These are phyloP conservation scores for Trichoderma cornu-damae DNA, from an alignment of 2,329 filamentous ascomycete species.

Conservation along the genomic window DNA sequence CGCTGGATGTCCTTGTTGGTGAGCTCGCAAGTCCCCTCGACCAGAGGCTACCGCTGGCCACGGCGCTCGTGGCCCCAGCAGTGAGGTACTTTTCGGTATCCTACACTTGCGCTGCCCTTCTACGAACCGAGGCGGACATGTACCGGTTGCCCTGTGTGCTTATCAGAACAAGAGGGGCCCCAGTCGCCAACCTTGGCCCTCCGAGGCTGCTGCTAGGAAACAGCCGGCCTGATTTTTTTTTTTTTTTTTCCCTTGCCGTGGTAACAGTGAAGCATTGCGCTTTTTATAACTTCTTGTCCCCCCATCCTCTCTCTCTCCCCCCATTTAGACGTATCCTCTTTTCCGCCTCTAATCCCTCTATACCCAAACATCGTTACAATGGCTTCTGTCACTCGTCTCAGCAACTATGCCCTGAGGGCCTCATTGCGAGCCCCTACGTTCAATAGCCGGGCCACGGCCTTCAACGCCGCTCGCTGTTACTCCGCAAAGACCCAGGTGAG, in stretches of 20 bases:
- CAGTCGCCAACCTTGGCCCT: slow-evolving; percentile 2
- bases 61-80: neutral
- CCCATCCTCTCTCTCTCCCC: slow-evolving; percentile 30
- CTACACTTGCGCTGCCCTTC: neutral
- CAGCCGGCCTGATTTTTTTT: slow-evolving; percentile 27
- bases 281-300: slow-evolving; percentile 35
- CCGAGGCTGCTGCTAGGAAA: slow-evolving; percentile 18
- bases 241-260: slow-evolving; percentile 23
- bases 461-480: slow-evolving; percentile 84
- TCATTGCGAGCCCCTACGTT: slow-evolving; percentile 64
- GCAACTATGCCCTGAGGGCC: slow-evolving; percentile 75
- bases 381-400: slow-evolving; percentile 77
- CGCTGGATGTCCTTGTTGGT: neutral
- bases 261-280: slow-evolving; percentile 27
- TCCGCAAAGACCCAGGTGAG: slow-evolving; percentile 85
- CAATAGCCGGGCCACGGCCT: slow-evolving; percentile 63
- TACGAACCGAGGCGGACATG: neutral
- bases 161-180: slow-evolving; percentile 4
- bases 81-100: slow-evolving; percentile 8
- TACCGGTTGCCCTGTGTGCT: slow-evolving; percentile 10
- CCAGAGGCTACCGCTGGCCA: neutral
- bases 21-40: neutral
- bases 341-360: slow-evolving; percentile 20
- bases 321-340: slow-evolving; percentile 26
- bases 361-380: slow-evolving; percentile 46